Percentiles rank a stretch among this genome's conserved stretches.
These are phyloP conservation scores for Populus tomentosa DNA, from an alignment of 441 rosid genomes.

Conservation along the genomic window DNA sequence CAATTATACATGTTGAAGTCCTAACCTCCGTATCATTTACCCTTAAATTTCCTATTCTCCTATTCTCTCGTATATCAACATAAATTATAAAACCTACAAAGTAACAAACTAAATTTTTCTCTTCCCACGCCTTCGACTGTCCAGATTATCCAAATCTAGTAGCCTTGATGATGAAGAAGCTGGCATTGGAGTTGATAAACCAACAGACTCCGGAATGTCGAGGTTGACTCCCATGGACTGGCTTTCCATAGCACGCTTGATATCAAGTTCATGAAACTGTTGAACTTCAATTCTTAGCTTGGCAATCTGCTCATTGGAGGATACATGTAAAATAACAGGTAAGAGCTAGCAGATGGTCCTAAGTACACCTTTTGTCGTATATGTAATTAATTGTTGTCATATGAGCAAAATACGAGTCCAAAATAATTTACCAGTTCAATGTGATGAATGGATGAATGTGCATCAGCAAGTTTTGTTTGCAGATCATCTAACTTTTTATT, in stretches of 20 bases:
- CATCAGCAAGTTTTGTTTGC: conserved; percentile 79
- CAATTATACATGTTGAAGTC: not conserved
- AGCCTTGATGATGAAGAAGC: conserved; percentile 54
- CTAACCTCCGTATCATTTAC: not conserved
- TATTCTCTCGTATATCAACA: not conserved
- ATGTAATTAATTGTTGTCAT: not conserved
- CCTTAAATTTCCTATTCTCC: not conserved
- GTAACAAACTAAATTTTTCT: conserved; percentile 43
- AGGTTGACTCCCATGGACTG: conserved; percentile 41
- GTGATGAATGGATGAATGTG: conserved; percentile 50
- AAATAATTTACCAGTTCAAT: conserved; percentile 55
- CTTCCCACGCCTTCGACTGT: conserved; percentile 58
- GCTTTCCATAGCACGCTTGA: conserved; percentile 33
- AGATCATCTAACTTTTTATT: conserved; percentile 68
- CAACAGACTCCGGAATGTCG: conserved; percentile 92
- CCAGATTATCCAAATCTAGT: conserved; percentile 62
- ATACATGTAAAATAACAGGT: not conserved
- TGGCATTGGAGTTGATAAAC: conserved; percentile 50
- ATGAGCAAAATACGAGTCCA: not conserved
- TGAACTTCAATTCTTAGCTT: conserved; percentile 54
- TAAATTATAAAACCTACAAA: not conserved
- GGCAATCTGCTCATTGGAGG: conserved; percentile 47
- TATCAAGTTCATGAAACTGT: conserved; percentile 37
- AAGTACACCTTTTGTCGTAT: not conserved
- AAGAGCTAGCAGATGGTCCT: not conserved